Percentiles rank a stretch among this genome's conserved stretches.
phyloP scores from a whole-genome alignment of 192 early-diverging fungal species.

The Coemansia sp. region DNA sequence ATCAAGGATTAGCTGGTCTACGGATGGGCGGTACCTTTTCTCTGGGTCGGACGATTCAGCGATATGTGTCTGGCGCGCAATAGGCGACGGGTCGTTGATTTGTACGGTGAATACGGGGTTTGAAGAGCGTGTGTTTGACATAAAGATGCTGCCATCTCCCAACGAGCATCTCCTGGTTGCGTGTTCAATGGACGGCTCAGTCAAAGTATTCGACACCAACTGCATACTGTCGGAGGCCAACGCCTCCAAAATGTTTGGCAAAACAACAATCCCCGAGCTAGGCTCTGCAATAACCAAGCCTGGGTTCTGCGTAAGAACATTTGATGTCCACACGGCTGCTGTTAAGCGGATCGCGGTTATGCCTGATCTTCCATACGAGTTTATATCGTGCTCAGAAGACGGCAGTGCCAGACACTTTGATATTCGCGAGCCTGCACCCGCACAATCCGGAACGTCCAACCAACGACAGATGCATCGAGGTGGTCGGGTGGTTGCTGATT shows the following conservation, averaged over 20 bases:
- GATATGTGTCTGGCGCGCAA: slow-evolving; percentile 55
- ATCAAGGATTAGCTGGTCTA: slow-evolving; percentile 57
- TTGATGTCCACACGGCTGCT: slow-evolving; percentile 47
- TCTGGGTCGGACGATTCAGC: slow-evolving; percentile 62
- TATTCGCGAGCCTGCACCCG: slow-evolving; percentile 39
- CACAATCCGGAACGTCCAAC: neutral
- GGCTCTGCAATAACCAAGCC: neutral
- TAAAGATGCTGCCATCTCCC: slow-evolving; percentile 61
- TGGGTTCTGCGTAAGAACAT: slow-evolving; percentile 40
- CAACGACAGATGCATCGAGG: slow-evolving; percentile 3
- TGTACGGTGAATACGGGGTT: slow-evolving; percentile 57
- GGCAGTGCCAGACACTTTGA: slow-evolving; percentile 58
- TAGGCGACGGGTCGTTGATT: slow-evolving; percentile 38
- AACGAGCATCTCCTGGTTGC: slow-evolving; percentile 58
- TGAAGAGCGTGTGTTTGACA: slow-evolving; percentile 72
- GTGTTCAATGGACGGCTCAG: slow-evolving; percentile 59
- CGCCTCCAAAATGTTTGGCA: slow-evolving; percentile 1
- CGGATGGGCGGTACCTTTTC: slow-evolving; percentile 51
- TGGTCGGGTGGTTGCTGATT: slow-evolving; percentile 49
- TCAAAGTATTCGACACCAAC: slow-evolving; percentile 54
- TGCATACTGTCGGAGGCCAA: slow-evolving; percentile 11
- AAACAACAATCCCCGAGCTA: neutral
- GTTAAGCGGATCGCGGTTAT: slow-evolving; percentile 53
- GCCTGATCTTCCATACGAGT: slow-evolving; percentile 48
- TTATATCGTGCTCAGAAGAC: slow-evolving; percentile 60